A percentile compares a stretch with the other conserved stretches of the same genome.
These are phyloP conservation scores for Salinomyces thailandicus DNA, from an alignment of 2,329 filamentous ascomycete genomes.

Conservation along the genomic window DNA sequence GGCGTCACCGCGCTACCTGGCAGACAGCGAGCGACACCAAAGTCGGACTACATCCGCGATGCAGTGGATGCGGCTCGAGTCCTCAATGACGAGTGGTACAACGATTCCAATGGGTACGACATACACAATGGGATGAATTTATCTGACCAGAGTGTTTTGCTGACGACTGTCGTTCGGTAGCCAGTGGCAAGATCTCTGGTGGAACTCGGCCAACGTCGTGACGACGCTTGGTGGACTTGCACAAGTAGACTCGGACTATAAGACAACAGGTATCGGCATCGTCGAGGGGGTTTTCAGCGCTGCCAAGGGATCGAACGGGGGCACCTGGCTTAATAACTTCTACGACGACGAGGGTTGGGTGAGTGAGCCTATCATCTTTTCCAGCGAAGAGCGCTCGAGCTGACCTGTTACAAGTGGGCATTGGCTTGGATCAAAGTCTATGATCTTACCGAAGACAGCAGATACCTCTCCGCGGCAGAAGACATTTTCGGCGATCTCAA, in stretches of 20 bases:
- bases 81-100: conserved; percentile 7
- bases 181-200: conserved; percentile 47
- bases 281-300: conserved; percentile 35
- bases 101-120: conserved; percentile 43
- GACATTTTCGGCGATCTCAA: conserved; percentile 38
- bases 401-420: conserved; percentile 28
- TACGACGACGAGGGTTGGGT: conserved; percentile 44
- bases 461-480: conserved; percentile 37
- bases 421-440: conserved; percentile 44
- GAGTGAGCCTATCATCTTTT: background rate
- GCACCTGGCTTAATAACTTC: conserved; percentile 32
- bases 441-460: conserved; percentile 35
- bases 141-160: background rate
- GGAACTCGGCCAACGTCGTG: conserved; percentile 60
- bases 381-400: background rate
- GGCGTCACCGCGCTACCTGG: too few species aligned
- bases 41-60: conserved; percentile 8
- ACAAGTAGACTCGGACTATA: conserved; percentile 26
- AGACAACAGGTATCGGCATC: conserved; percentile 27
- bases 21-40: too few species aligned
- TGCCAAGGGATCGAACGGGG: conserved; percentile 10
- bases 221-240: conserved; percentile 50
- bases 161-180: background rate
- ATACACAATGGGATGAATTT: conserved; percentile 20
- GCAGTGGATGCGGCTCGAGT: conserved; percentile 2